Evolutionary conservation across 306 rosid species (phyloP).

Genomic region (Dryas drummondii): DNA sequence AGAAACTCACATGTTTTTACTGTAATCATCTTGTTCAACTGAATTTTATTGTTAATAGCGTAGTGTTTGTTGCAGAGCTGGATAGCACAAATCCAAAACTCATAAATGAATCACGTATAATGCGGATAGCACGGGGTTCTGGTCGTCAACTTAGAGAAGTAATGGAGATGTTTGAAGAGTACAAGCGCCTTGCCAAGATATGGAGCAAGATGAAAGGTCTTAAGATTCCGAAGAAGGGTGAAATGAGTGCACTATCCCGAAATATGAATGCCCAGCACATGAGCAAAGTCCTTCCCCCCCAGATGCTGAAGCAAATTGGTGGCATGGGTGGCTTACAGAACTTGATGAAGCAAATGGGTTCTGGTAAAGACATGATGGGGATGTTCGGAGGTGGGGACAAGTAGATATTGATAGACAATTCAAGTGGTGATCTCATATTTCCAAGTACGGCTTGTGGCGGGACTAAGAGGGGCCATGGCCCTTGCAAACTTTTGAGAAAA

Average conservation of each 20-base stretch:
- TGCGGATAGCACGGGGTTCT: constrained; percentile 82
- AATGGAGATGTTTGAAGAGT: constrained; percentile 84
- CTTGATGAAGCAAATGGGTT: constrained; percentile 90
- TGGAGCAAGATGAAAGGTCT: constrained; percentile 84
- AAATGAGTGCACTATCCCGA: constrained; percentile 64
- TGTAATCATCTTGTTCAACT: neutral
- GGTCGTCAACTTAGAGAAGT: constrained; percentile 70
- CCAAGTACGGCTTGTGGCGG: constrained; percentile 1
- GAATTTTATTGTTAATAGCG: constrained; percentile 8
- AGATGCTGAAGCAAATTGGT: constrained; percentile 83
- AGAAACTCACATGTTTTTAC: neutral
- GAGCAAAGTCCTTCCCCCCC: constrained; percentile 84
- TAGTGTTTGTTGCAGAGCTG: constrained; percentile 55
- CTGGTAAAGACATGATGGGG: constrained; percentile 79
- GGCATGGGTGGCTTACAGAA: constrained; percentile 83
- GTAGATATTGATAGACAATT: constrained; percentile 16
- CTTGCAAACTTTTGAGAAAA: too few species aligned
- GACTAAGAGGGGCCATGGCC: too few species aligned
- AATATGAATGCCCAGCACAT: constrained; percentile 84
- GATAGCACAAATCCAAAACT: constrained; percentile 80
- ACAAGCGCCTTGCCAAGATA: constrained; percentile 75
- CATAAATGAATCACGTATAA: constrained; percentile 70
- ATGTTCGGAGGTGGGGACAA: constrained; percentile 76
- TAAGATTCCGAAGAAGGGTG: constrained; percentile 82
- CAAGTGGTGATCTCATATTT: neutral